Evolutionary conservation across 495 filamentous ascomycete species (phyloP).

Genomic region (Talaromyces ruber): DNA sequence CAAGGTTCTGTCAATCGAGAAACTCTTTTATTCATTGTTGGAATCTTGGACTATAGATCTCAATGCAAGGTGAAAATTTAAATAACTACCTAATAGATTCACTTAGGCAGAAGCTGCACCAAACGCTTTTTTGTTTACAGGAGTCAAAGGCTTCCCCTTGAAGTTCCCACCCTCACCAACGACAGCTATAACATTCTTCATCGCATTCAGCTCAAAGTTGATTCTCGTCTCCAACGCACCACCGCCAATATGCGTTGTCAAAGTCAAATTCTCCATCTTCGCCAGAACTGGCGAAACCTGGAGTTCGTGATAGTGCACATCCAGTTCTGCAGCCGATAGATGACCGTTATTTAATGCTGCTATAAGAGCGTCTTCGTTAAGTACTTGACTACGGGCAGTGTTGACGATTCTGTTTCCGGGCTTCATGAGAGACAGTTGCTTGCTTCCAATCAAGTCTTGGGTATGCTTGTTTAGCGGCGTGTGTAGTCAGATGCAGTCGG

Average conservation of each 20-base stretch:
- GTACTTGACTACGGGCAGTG: constrained; percentile 52
- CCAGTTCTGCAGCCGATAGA: constrained; percentile 50
- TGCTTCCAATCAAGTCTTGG: constrained; percentile 33
- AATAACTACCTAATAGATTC: too few species aligned
- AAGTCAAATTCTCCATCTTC: constrained; percentile 45
- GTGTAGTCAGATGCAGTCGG: constrained; percentile 55
- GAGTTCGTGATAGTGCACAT: constrained; percentile 33
- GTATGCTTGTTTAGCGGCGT: constrained; percentile 39
- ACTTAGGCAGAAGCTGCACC: neutral
- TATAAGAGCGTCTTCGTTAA: constrained; percentile 60
- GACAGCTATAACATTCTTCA: constrained; percentile 62
- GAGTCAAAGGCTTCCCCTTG: constrained; percentile 11
- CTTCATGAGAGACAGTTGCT: constrained; percentile 39
- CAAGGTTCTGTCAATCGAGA: too few species aligned
- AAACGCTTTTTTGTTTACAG: constrained; percentile 15
- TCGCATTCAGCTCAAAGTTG: constrained; percentile 64
- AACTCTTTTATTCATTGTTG: too few species aligned
- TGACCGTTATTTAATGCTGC: constrained; percentile 45
- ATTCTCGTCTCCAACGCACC: constrained; percentile 62
- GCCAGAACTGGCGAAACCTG: constrained; percentile 31
- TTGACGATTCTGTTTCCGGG: constrained; percentile 54
- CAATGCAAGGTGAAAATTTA: neutral
- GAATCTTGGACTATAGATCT: neutral
- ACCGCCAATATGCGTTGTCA: constrained; percentile 65
- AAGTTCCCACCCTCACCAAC: constrained; percentile 13